Base-by-base conservation (phyloP, 345 rosid species). In the Acer saccharum region DNA sequence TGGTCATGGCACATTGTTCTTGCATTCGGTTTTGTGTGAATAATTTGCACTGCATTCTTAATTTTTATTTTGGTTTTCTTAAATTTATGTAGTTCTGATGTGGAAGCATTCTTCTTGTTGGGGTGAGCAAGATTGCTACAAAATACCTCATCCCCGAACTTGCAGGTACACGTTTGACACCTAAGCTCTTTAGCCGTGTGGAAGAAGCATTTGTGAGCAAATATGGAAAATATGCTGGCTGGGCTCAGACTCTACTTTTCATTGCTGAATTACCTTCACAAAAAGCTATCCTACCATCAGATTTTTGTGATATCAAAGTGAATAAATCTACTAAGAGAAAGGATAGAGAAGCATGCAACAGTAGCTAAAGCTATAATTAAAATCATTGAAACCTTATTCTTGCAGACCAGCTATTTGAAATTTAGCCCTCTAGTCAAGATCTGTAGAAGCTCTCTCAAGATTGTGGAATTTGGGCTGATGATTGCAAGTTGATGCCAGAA, bases 191-290 rank as follows among this genome's bases (percentile, higher is more conserved):
- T 81, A 69, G 78, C 78, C 84, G 84, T 78, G 99, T 95, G 65
- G 92, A 97, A 21, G 97, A 92, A 83, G 98, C 98, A n/a, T 95
- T 93, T 85, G 98, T 92, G 82, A 85, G 82, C 79, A 95, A 89
- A 79, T 95, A 95, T 76, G 98, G 97, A 16, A 89, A 88, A 73
- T 91, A 92, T 88, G 98, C 99, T 71, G 99, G 97, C 74, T 93
- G 98, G 97, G 99, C 99, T 66, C 98, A 95, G 78, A 95, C 97
- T 69, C 79, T 92, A 73, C 94, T 95, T 66, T 95, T 95, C 84
- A 86, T 93, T 63, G 96, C 98, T 1, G 98, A 95, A 72, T 81
- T 95, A 81, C 97, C 99, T 73, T 76, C 98, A 63, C 99, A 95
- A 43, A 93, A 90, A 73, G 83, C 91, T 57, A 84, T 89, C 68